phyloP scores from a whole-genome alignment of 305 asterid species.

The Fraxinus latifolia region DNA sequence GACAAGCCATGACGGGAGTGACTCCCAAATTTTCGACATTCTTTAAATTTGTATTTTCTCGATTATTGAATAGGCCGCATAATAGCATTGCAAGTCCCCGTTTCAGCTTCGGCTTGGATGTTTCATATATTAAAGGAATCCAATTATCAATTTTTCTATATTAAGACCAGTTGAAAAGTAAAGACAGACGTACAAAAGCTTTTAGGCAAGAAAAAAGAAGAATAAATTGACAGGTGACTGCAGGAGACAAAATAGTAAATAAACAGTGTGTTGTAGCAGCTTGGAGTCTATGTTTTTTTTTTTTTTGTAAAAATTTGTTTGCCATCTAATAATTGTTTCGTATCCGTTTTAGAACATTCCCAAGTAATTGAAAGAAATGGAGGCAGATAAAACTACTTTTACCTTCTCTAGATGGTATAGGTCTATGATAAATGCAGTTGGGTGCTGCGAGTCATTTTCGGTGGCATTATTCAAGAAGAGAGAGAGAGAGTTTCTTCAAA shows the following conservation, averaged over 20 bases:
- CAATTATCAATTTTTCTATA: not conserved
- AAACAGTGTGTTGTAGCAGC: not conserved
- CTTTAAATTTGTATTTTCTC: not conserved
- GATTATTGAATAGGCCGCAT: not conserved
- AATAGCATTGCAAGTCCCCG: not conserved
- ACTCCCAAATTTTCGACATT: not conserved
- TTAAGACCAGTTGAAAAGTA: not conserved
- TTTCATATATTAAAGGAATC: not conserved
- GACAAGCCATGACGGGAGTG: not conserved
- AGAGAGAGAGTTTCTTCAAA: not conserved
- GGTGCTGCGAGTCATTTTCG: not conserved
- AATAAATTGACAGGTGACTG: not conserved
- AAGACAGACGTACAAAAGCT: not conserved
- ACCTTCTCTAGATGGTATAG: not conserved
- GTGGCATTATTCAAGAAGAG: not conserved
- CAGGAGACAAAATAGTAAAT: not conserved
- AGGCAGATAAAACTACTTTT: not conserved
- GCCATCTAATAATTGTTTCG: not conserved
- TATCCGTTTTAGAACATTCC: not conserved
- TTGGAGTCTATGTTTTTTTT: not conserved
- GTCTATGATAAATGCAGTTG: not conserved
- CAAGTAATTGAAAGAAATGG: not conserved
- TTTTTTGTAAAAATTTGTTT: not conserved
- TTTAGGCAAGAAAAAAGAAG: not conserved
- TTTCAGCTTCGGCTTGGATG: not conserved